Conservation (phyloP, 305 asterid genomes). For the Fraxinus paxiana region DNA sequence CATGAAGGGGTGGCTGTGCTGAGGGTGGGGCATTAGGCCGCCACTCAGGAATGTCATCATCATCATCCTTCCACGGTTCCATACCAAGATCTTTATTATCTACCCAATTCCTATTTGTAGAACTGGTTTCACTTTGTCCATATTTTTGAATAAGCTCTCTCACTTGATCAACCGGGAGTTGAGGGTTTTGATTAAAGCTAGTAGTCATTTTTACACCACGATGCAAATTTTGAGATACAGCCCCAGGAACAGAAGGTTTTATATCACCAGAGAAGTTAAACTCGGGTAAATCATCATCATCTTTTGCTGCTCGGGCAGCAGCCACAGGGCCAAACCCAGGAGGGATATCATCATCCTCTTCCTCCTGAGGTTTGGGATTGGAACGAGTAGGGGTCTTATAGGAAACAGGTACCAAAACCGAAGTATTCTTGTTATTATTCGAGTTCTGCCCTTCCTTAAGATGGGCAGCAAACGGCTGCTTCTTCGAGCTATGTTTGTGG, state of each 20-base stretch:
- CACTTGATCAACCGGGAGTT: slow-evolving; percentile 63
- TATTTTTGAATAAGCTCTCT: slow-evolving; percentile 80
- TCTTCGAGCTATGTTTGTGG: slow-evolving; percentile 58
- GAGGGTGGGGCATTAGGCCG: slow-evolving; percentile 50
- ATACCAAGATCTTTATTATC: slow-evolving; percentile 42
- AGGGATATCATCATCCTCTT: slow-evolving; percentile 76
- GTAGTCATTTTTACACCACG: slow-evolving; percentile 22
- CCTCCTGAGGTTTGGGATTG: slow-evolving; percentile 24
- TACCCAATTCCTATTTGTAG: slow-evolving; percentile 22
- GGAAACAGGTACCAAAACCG: slow-evolving; percentile 25
- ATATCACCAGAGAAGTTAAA: slow-evolving; percentile 54
- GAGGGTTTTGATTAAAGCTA: slow-evolving; percentile 7
- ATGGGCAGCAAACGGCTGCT: slow-evolving; percentile 45
- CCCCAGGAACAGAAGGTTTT: slow-evolving; percentile 28
- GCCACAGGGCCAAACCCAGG: slow-evolving; percentile 77
- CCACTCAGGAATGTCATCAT: slow-evolving; percentile 96
- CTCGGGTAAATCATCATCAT: slow-evolving; percentile 85
- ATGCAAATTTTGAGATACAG: slow-evolving; percentile 27
- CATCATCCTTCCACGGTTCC: slow-evolving; percentile 82
- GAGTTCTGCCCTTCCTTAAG: slow-evolving; percentile 53
- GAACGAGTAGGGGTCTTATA: slow-evolving; percentile 3
- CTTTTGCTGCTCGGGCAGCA: slow-evolving; percentile 37
- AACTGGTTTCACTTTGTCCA: slow-evolving; percentile 51
- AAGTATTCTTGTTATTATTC: slow-evolving; percentile 40
- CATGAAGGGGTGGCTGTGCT: slow-evolving; percentile 22